phyloP scores from a whole-genome alignment of 1,139 yeast species.

The Taphrina wiesneri region DNA sequence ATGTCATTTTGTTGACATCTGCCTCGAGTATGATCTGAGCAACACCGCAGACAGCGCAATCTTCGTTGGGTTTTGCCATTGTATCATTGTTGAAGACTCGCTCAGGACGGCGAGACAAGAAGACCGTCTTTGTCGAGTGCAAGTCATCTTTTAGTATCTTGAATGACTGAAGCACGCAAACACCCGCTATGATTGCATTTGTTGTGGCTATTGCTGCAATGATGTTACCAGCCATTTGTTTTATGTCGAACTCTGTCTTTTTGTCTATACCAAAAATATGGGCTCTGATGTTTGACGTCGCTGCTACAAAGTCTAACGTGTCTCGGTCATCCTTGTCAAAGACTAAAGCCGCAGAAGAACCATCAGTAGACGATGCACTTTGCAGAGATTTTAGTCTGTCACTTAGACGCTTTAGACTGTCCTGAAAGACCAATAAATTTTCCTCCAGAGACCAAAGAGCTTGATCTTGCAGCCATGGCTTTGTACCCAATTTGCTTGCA shows the following conservation, averaged over 20 bases:
- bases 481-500: conserved; percentile 40
- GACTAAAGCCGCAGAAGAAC: conserved; percentile 48
- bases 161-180: conserved; percentile 72
- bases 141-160: conserved; percentile 50
- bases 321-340: conserved; percentile 96
- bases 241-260: conserved; percentile 81
- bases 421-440: conserved; percentile 61
- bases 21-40: conserved; percentile 55
- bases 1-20: conserved; percentile 47
- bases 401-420: conserved; percentile 45
- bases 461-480: conserved; percentile 57
- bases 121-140: conserved; percentile 47
- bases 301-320: conserved; percentile 80
- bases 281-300: conserved; percentile 84
- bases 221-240: conserved; percentile 94
- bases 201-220: conserved; percentile 99
- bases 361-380: conserved; percentile 43
- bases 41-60: conserved; percentile 73
- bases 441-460: conserved; percentile 63
- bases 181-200: conserved; percentile 91
- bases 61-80: conserved; percentile 61
- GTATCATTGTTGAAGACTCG: conserved; percentile 67
- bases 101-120: conserved; percentile 65
- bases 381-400: conserved; percentile 56
- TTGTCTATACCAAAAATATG: conserved; percentile 67